A percentile compares a stretch with the other conserved stretches of the same genome.
Evolutionary conservation across 371 early-diverging fungal genomes (phyloP).

Genomic region (Zychaea mexicana): DNA sequence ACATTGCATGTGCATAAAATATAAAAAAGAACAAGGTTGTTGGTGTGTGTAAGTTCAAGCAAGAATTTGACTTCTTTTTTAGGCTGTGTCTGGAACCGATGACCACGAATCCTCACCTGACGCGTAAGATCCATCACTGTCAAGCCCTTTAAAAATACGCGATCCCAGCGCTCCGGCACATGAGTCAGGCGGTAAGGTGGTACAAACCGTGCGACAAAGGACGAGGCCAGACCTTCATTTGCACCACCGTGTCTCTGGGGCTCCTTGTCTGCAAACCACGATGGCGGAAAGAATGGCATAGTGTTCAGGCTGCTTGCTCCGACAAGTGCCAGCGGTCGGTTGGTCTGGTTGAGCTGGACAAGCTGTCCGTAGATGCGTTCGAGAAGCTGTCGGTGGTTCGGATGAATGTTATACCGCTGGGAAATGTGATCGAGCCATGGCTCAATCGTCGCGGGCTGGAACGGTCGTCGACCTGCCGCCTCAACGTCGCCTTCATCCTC

Average conservation of each 20-base stretch:
- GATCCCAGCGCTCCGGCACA: conserved; percentile 47
- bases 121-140: conserved; percentile 32
- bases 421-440: conserved; percentile 39
- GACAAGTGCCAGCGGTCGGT: conserved; percentile 29
- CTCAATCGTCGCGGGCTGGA: conserved; percentile 18
- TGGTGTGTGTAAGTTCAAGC: neutral
- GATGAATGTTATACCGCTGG: conserved; percentile 31
- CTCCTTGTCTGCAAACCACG: conserved; percentile 42
- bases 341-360: conserved; percentile 37
- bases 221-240: conserved; percentile 37
- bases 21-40: neutral
- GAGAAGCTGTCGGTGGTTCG: conserved; percentile 33
- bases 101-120: conserved; percentile 24
- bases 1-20: neutral
- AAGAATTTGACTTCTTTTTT: too few relatives aligned
- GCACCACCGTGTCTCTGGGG: conserved; percentile 18
- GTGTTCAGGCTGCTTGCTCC: conserved; percentile 33
- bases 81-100: conserved; percentile 13
- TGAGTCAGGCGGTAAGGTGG: conserved; percentile 38
- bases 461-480: conserved; percentile 16
- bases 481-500: too few relatives aligned
- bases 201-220: conserved; percentile 42
- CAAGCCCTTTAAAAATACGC: conserved; percentile 45
- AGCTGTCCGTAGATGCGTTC: conserved; percentile 36
- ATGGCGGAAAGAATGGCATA: conserved; percentile 41